Evolutionary conservation across 2,329 filamentous ascomycete genomes (phyloP).

Genomic region (Conoideocrella luteorostrata): DNA sequence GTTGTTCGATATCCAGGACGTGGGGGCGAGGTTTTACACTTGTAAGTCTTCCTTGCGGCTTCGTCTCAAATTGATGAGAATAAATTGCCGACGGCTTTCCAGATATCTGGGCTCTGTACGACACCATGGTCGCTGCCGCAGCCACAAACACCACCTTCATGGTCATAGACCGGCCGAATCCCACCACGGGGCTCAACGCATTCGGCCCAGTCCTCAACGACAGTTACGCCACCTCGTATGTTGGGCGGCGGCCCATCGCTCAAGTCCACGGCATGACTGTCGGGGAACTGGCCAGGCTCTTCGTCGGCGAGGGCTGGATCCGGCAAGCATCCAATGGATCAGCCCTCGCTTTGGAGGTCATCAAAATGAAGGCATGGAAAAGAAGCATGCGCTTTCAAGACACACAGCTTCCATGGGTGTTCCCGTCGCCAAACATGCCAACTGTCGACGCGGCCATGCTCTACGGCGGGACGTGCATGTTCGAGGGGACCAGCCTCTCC

Average conservation of each 20-base stretch:
- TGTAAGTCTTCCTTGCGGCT: background rate
- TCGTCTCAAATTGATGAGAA: background rate
- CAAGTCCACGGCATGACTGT: slow-evolving; percentile 12
- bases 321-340: slow-evolving; percentile 3
- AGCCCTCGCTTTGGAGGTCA: slow-evolving; percentile 2
- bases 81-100: too few species aligned
- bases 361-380: slow-evolving; percentile 10
- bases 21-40: slow-evolving; percentile 11
- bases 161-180: slow-evolving; percentile 11
- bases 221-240: background rate
- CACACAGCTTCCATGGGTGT: slow-evolving; percentile 10
- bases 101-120: slow-evolving; percentile 13
- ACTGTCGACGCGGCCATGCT: slow-evolving; percentile 10
- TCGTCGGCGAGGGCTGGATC: slow-evolving; percentile 12
- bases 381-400: slow-evolving; percentile 7
- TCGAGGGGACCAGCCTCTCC: slow-evolving; percentile 10
- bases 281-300: slow-evolving; percentile 12
- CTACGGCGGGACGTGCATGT: slow-evolving; percentile 12
- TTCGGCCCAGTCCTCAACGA: slow-evolving; percentile 3
- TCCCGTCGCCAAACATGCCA: slow-evolving; percentile 12
- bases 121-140: slow-evolving; percentile 10
- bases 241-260: slow-evolving; percentile 8
- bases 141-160: slow-evolving; percentile 5
- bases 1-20: slow-evolving; percentile 9
- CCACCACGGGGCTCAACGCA: slow-evolving; percentile 9